Evolutionary conservation across 1,284 basidiomycete genomes (phyloP), one percentile per base, ranked within the genome.

Genomic region (Pterulicium gracile): DNA sequence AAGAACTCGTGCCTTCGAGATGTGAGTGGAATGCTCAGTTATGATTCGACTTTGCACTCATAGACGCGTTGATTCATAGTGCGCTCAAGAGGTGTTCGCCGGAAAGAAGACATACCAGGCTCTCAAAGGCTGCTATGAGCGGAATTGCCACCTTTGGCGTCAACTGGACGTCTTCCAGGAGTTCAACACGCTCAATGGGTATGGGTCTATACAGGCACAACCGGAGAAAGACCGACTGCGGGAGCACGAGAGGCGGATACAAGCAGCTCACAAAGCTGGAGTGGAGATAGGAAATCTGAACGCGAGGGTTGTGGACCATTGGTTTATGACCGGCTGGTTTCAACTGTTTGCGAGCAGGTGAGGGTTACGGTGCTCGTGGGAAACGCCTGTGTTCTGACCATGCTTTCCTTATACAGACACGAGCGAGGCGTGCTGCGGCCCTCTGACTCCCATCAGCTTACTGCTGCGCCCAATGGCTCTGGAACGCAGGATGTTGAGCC

Each of bases 1-100:
- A 86, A 86, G 64, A 86, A 86, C 54, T 84, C 80, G 7, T 83
- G 83, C 57, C 72, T 86, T 52, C 73, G 82, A 50, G 82, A 87
- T 66, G 83, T 82, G 50, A 34, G 71, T 62, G 14, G 19, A 46
- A 24, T 42, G n/a, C 14, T 44, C 42, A 44, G 22, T 13, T 45
- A 20, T 42, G 23, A 22, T 19, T 45, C 39, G 34, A 19, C 34
- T 22, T 43, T 35, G 39, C 18, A 24, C 41, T 21, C 43, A 27
- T n/a, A 22, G 24, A 36, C 45, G 34, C n/a, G 32, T 39, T 18
- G n/a, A 13, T 35, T 19, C 27, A 20, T 48, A 86, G 83, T 85
- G 82, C 53, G 76, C 82, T 1, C 54, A 61, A 24, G 73, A 81
- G 47, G 74, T 86, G 2, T 86, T 85, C 53, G 75, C 70, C 1